These are phyloP conservation scores for Fusarium torreyae DNA, from an alignment of 2,329 filamentous ascomycete genomes.

Conservation along the genomic window DNA sequence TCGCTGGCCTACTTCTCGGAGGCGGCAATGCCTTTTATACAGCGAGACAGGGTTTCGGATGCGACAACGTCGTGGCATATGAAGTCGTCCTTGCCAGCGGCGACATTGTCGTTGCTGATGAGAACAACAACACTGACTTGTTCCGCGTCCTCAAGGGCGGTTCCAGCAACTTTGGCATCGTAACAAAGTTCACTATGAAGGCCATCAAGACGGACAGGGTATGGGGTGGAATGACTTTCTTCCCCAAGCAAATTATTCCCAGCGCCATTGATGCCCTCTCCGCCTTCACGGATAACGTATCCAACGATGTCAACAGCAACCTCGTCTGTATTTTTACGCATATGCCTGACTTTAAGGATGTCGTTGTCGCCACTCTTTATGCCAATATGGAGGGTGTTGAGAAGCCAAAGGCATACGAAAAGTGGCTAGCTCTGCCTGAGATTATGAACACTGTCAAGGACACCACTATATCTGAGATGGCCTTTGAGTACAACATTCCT, in stretches of 20 bases:
- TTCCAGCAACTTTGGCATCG: constrained; percentile 61
- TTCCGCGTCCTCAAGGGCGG: constrained; percentile 62
- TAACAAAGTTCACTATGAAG: constrained; percentile 50
- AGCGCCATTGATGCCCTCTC: constrained; percentile 22
- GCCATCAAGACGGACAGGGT: constrained; percentile 40
- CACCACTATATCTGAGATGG: constrained; percentile 37
- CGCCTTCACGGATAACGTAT: constrained; percentile 21
- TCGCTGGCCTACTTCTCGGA: constrained; percentile 51
- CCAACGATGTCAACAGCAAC: constrained; percentile 32
- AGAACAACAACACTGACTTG: constrained; percentile 56
- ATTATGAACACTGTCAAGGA: constrained; percentile 34
- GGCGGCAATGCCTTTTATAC: constrained; percentile 47
- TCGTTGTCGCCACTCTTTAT: constrained; percentile 25
- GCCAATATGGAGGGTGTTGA: constrained; percentile 33
- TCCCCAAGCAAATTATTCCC: constrained; percentile 32
- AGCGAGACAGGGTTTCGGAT: constrained; percentile 61
- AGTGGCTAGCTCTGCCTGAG: constrained; percentile 37
- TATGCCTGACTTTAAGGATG: constrained; percentile 34
- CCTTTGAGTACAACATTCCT: constrained; percentile 38
- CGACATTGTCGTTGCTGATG: constrained; percentile 59
- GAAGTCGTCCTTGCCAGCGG: constrained; percentile 66
- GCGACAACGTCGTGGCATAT: constrained; percentile 62
- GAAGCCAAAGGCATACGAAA: constrained; percentile 30
- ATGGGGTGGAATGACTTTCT: constrained; percentile 40
- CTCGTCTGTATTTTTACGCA: constrained; percentile 24